Conservation (phyloP, 2,329 filamentous ascomycete genomes). For the Fusarium sarcochroum region DNA sequence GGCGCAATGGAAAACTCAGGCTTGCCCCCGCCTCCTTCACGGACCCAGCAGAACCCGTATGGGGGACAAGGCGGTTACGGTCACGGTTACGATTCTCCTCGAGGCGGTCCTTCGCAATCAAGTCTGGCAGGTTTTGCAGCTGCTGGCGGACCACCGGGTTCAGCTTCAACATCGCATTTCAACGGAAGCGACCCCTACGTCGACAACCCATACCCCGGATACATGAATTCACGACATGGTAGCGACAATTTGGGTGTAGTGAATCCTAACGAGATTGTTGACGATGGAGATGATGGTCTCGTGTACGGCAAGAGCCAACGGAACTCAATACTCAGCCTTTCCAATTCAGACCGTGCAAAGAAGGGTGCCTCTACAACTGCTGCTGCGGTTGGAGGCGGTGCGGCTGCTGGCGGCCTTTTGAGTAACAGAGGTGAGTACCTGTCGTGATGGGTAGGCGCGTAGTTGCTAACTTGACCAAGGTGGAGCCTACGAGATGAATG, state of each 20-base stretch:
- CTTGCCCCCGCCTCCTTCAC: conserved; percentile 57
- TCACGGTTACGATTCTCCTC: conserved; percentile 46
- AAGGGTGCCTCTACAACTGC: conserved; percentile 53
- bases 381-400: conserved; percentile 61
- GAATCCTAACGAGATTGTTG: conserved; percentile 84
- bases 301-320: conserved; percentile 65
- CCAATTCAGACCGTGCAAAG: conserved; percentile 57
- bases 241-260: conserved; percentile 70
- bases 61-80: conserved; percentile 43
- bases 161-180: conserved; percentile 34
- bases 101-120: conserved; percentile 53
- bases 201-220: conserved; percentile 77
- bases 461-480: conserved; percentile 36
- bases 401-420: conserved; percentile 57
- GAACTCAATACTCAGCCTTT: conserved; percentile 72
- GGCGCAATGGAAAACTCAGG: conserved; percentile 67
- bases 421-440: conserved; percentile 48
- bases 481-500: conserved; percentile 52
- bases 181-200: conserved; percentile 61
- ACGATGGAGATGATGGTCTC: conserved; percentile 90
- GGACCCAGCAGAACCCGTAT: conserved; percentile 48
- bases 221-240: conserved; percentile 58
- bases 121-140: conserved; percentile 51
- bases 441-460: neutral
- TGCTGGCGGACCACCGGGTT: conserved; percentile 50